Evolutionary conservation across 2,329 filamentous ascomycete species (phyloP).

Genomic region (Myrmaecium sp.): DNA sequence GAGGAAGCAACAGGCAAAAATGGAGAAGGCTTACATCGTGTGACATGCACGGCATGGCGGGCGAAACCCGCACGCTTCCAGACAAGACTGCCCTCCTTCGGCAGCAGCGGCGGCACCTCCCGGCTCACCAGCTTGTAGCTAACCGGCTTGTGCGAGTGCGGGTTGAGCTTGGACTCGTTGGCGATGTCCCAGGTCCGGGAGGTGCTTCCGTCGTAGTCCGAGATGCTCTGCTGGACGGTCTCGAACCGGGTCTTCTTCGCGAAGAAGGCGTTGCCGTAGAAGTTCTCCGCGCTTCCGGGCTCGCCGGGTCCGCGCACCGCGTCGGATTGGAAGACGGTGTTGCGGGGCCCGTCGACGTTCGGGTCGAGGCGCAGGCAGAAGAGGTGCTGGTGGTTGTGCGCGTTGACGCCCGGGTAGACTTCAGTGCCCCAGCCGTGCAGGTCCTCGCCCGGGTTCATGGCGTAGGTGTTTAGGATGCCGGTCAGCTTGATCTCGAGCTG

Average conservation of each 20-base stretch:
- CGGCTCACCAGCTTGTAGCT: conserved; percentile 82
- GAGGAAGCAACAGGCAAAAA: conserved; percentile 2
- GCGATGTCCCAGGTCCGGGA: conserved; percentile 80
- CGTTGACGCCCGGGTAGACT: conserved; percentile 81
- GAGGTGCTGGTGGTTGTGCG: conserved; percentile 89
- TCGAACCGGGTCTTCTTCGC: conserved; percentile 66
- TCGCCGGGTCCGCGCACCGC: conserved; percentile 52
- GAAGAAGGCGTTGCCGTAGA: conserved; percentile 80
- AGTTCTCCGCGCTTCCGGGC: conserved; percentile 68
- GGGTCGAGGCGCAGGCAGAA: conserved; percentile 82
- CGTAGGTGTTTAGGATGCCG: conserved; percentile 83
- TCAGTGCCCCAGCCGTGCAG: conserved; percentile 79
- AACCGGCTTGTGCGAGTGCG: conserved; percentile 68
- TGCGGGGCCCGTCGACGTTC: conserved; percentile 70
- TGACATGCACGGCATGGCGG: conserved; percentile 73
- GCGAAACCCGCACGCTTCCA: conserved; percentile 86
- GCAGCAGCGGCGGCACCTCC: conserved; percentile 62
- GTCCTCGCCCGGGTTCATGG: conserved; percentile 64
- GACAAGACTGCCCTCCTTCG: conserved; percentile 65
- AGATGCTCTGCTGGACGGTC: conserved; percentile 50
- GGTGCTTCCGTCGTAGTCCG: conserved; percentile 67
- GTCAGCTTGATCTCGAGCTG: conserved; percentile 83
- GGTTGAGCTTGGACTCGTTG: conserved; percentile 71
- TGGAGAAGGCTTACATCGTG: conserved; percentile 49
- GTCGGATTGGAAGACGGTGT: conserved; percentile 74